These are phyloP conservation scores for Cytospora piceicola DNA, from an alignment of 2,329 filamentous ascomycete genomes.

Conservation along the genomic window DNA sequence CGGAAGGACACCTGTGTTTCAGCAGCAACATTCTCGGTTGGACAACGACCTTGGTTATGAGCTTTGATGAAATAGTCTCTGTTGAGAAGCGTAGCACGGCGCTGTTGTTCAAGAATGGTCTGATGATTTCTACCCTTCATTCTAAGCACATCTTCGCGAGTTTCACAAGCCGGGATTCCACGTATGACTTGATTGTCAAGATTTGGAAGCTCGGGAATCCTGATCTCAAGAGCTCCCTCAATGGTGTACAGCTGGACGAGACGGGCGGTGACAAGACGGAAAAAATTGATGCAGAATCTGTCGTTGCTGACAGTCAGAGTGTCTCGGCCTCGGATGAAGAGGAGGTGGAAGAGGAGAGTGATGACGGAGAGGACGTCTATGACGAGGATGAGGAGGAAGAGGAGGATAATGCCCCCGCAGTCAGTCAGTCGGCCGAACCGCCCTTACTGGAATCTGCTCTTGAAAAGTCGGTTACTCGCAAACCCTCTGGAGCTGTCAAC, in stretches of 20 bases:
- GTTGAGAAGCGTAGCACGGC: constrained; percentile 97
- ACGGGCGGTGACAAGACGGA: constrained; percentile 90
- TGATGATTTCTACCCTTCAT: constrained; percentile 94
- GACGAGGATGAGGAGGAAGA: constrained; percentile 79
- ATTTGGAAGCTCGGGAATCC: constrained; percentile 99
- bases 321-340: constrained; percentile 58
- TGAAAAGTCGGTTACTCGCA: constrained; percentile 70
- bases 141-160: constrained; percentile 96
- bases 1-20: constrained; percentile 96
- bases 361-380: constrained; percentile 78
- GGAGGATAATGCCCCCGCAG: constrained; percentile 60
- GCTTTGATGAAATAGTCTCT: constrained; percentile 95
- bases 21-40: constrained; percentile 98
- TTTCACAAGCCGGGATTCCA: constrained; percentile 90
- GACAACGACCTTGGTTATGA: constrained; percentile 96
- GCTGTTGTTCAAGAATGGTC: constrained; percentile 93
- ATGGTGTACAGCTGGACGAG: constrained; percentile 81
- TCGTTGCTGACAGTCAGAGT: constrained; percentile 53
- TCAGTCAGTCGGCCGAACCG: constrained; percentile 45
- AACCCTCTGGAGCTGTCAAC: constrained; percentile 65
- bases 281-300: constrained; percentile 65
- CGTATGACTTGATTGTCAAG: constrained; percentile 94
- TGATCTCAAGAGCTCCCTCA: constrained; percentile 85
- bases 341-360: constrained; percentile 59
- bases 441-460: constrained; percentile 54